Base-by-base conservation (phyloP, 1,139 yeast species). In the Pichia inconspicua region DNA sequence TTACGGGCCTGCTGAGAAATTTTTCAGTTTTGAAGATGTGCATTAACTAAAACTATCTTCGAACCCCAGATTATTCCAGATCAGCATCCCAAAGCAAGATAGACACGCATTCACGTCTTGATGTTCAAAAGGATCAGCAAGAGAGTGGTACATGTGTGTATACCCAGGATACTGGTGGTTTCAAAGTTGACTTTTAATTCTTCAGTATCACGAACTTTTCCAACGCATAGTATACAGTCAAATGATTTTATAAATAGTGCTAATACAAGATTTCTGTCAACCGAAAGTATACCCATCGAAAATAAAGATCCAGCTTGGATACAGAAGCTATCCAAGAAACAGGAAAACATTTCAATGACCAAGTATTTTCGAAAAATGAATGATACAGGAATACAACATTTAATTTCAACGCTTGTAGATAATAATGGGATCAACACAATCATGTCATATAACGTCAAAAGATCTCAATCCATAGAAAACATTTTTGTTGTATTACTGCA, bases 401-500 rank as follows among this genome's bases (percentile, higher is more conserved):
- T 12, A 22, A 19, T 37, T 17, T 37, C 40, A 19, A 37, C 40
- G 3, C 27, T 37, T 37, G 40, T 22, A 37, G 3, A 37, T 37
- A 37, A 17, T 19, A 37, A 19, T 37, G 40, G 40, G 27, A 37
- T 37, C 1, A 12, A 19, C 14, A 37, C 22, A 19, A 14, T 22
- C 22, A 17, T 19, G n/a, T 37, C 27, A 37, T 10, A 12, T 19
- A 19, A 14, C n/a, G n/a, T 37, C 9, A 22, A 19, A 4, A 19
- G 4, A 37, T 37, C 40, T 12, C 25, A 37, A 22, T 37, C 40
- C 5, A 9, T 37, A 19, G 64, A 61, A 46, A 52, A 61, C 22
- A 58, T 57, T 9, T 39, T 61, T 25, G 52, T 55, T 19, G 40
- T 59, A 25, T 46, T 59, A 8, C 17, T 61, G 5, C 58, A 55